Evolutionary conservation across 257 asterid species (phyloP).

Genomic region (Marsdenia floribunda): DNA sequence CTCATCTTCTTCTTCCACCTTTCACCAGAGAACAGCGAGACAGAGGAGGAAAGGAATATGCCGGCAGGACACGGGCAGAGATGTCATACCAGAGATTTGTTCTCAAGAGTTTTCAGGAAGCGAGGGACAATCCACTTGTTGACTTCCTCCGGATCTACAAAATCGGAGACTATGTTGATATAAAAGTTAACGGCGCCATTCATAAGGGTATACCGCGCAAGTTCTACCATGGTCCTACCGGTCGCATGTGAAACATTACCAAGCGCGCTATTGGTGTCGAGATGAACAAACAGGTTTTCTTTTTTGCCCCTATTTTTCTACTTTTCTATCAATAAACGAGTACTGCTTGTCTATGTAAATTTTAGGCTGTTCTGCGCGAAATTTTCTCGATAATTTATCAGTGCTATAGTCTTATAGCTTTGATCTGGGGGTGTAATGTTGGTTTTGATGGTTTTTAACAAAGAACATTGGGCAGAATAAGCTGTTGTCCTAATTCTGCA

Average conservation of each 20-base stretch:
- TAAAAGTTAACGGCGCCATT: slow-evolving; percentile 38
- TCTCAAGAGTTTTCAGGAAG: slow-evolving; percentile 36
- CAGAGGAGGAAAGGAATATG: slow-evolving; percentile 15
- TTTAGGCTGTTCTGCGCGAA: not conserved
- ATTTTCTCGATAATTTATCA: not conserved
- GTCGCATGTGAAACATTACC: slow-evolving; percentile 41
- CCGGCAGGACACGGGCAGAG: slow-evolving; percentile 44
- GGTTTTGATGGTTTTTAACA: not conserved
- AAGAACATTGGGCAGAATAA: not conserved
- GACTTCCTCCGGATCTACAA: slow-evolving; percentile 26
- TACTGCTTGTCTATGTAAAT: not conserved
- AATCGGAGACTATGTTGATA: slow-evolving; percentile 34
- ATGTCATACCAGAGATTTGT: slow-evolving; percentile 28
- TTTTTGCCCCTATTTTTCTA: not conserved
- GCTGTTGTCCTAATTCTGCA: not conserved
- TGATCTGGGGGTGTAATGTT: not conserved
- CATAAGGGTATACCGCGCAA: slow-evolving; percentile 46
- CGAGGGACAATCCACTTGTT: slow-evolving; percentile 25
- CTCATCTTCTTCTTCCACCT: not conserved
- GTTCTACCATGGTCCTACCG: slow-evolving; percentile 42
- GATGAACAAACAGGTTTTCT: slow-evolving; percentile 35
- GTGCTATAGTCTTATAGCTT: not conserved
- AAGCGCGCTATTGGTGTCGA: slow-evolving; percentile 44
- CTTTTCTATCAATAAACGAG: not conserved
- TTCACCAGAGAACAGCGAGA: not conserved